Evolutionary conservation across 495 filamentous ascomycete genomes (phyloP), one percentile per base, ranked within the genome.

Genomic region (Baudoinia panamericana): DNA sequence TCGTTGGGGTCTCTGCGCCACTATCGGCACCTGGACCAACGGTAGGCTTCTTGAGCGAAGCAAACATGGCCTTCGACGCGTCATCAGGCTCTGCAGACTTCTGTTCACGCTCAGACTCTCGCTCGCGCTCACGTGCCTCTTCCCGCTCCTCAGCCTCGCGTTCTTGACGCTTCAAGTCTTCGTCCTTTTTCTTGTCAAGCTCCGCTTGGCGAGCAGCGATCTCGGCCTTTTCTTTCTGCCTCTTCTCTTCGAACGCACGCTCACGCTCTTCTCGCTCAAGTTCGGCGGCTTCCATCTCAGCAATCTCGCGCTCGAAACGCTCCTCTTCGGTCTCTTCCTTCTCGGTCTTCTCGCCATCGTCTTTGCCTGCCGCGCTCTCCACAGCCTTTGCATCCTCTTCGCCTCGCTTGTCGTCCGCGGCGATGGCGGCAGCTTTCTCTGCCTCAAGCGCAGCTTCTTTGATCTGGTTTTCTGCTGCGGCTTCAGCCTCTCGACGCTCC

Each of bases 21-120:
- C 70, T 75, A 4, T 63, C 66, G 12, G 60, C 58, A 21, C 67
- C 63, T 40, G 58, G 52, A 19, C 72, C 70, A 11, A 68, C 63
- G 2, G 64, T 63, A 45, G 66, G 55, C 60, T 71, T 75, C 64
- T 72, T 76, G 30, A 77, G 62, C 6, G 68, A 63, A 10, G 69
- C 65, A 46, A 78, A 76, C 22, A 70, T 45, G 16, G 41, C 39
- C 33, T 58, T 51, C 2, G 53, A 26, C 45, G 62, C 57, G 3
- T 49, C 53, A 17, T 61, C 54, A 15, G 50, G 39, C 26, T 58
- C 59, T n/a, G 54, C 43, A 24, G 39, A 51, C 54, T 18, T 55
- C 35, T 25, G 16, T 16, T 39, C 20, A n/a, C n/a, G n/a, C 29
- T 39, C 43, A 4, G 28, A 35, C 21, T 51, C 43, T 2, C 43